Evolutionary conservation across 2,329 filamentous ascomycete genomes (phyloP), one percentile per base, ranked within the genome.

Genomic region (Diaporthe batatas): DNA sequence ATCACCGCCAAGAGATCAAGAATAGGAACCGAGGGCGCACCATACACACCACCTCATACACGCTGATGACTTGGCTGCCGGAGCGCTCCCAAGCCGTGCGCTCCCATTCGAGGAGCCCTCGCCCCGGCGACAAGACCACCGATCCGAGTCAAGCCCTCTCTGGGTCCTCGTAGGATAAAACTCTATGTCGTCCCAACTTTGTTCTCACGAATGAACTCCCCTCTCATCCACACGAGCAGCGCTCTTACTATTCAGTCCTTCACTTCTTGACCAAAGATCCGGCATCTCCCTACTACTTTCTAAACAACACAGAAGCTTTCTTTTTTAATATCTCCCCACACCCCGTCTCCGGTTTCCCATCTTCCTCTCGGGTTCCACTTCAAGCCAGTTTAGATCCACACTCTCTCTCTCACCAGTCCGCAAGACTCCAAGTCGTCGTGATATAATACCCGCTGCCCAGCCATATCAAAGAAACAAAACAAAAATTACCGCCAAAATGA

Each of bases 51-150:
- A 29, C 39, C 59, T 69, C 68, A 68, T 47, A 73, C 72, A 73
- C 68, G 57, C 62, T 39, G 51, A 44, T 68, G 10, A 71, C 72
- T 73, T 71, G 72, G 72, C 72, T 57, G 44, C 57, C 72, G 72
- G 72, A 73, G 72, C 68, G 29, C 53, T 21, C 2, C 25, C 59
- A 67, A 67, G 72, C 72, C 72, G 72, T 68, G 55, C 68, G 57
- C 29, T 64, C 68, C 57, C 68, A 64, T 62, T 64, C 51, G 32
- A 64, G 16, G 42, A 18, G 21, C 36, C 36, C 36, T 65, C 39
- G 44, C 29, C 53, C 39, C 21, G 42, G 29, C 54, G 55, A 25
- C 51, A n/a, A 44, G 54, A 32, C 21, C 8, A 58, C 36, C 25
- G 53, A 39, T 68, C 47, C 62, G 70, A 72, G 64, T 69, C 64